These are phyloP conservation scores for Nigrospora oryzae DNA, from an alignment of 2,329 filamentous ascomycete species.

Conservation along the genomic window DNA sequence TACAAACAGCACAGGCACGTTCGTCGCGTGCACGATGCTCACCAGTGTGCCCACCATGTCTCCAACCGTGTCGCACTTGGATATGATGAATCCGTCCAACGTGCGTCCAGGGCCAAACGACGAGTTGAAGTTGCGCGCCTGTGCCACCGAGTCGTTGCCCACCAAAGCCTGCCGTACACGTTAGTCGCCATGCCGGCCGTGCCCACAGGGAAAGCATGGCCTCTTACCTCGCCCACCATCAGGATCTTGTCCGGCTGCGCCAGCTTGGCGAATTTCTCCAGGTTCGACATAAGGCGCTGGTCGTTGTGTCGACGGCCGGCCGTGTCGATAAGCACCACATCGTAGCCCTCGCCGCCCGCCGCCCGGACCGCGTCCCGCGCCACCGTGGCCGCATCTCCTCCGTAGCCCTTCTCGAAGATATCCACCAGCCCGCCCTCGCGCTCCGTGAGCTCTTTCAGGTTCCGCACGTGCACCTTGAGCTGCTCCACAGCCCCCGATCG, in stretches of 20 bases:
- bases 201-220: background rate
- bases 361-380: slow-evolving; percentile 87
- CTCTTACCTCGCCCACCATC: slow-evolving; percentile 68
- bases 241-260: slow-evolving; percentile 96
- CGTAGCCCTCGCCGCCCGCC: slow-evolving; percentile 67
- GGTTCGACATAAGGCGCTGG: slow-evolving; percentile 85
- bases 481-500: slow-evolving; percentile 96
- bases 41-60: slow-evolving; percentile 96
- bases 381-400: slow-evolving; percentile 92
- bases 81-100: slow-evolving; percentile 95
- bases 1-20: slow-evolving; percentile 90
- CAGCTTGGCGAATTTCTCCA: slow-evolving; percentile 96
- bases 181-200: slow-evolving; percentile 6
- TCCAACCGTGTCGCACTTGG: slow-evolving; percentile 98
- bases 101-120: slow-evolving; percentile 75
- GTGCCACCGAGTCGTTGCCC: slow-evolving; percentile 88
- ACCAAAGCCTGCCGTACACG: slow-evolving; percentile 59
- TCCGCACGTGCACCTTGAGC: slow-evolving; percentile 87
- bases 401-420: slow-evolving; percentile 94
- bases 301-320: slow-evolving; percentile 94
- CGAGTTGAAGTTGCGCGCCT: slow-evolving; percentile 92
- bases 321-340: slow-evolving; percentile 95
- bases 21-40: slow-evolving; percentile 94
- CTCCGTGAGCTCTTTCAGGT: slow-evolving; percentile 78
- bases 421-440: slow-evolving; percentile 82